Evolutionary conservation across 768 basidiomycete species (phyloP), one percentile per base, ranked within the genome.

Genomic region (Termitomyces sp.): DNA sequence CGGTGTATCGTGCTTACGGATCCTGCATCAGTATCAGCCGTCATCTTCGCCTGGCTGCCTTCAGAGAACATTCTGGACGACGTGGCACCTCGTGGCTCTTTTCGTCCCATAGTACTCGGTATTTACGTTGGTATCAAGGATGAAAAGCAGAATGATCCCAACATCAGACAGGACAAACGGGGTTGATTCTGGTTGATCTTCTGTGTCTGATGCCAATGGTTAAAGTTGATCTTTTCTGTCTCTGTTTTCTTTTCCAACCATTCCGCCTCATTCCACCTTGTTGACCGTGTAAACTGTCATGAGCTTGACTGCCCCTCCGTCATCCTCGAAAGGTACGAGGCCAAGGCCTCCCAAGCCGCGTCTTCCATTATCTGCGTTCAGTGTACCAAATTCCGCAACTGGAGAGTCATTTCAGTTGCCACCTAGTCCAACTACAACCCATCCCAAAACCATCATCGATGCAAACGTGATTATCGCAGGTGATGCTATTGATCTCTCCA

Each of bases 301-400:
- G 57, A 52, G 34, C 30, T 42, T 63, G 44, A 57, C 58, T 25
- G 59, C 65, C 42, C 55, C 65, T 25, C 63, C 68, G 16, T 71
- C 72, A 39, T 64, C 69, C 17, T 77, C 79, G 12, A 79, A 78
- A 28, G 73, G 76, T 42, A 70, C 78, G 54, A 70, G 71, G 17
- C 63, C 70, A 12, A 81, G 85, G 61, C 84, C 86, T 64, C 73
- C 80, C 21, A 81, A 85, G 5, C 91, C 91, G 8, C 80, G 77
- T 45, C 82, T 94, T 12, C 89, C 90, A 0, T 68, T 84, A 25
- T 90, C 89, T 11, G 91, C 84, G 0, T 93, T 93, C 68, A 81
- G 77, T 27, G 83, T 88, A 0, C 86, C 88, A 25, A 87, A 80
- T 70, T 76, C 85, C 4, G 84, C 85, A 52, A 80, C 82, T 0